Base-by-base conservation (phyloP, 2,329 filamentous ascomycete genomes). In the Trichoderma sp. region DNA sequence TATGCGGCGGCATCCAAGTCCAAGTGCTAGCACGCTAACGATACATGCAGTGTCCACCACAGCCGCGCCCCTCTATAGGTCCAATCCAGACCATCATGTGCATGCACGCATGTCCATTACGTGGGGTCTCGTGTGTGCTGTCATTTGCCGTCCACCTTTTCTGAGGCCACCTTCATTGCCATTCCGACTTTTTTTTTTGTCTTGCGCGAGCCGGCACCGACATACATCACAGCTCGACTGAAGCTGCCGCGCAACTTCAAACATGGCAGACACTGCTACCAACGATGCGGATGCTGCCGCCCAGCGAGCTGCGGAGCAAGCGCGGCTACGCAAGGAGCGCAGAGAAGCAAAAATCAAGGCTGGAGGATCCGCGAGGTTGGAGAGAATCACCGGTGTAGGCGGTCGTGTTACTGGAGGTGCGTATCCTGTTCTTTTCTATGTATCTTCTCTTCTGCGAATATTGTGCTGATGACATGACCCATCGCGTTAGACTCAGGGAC, bases 291-390 rank as follows among this genome's bases (percentile, higher is more conserved):
- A 86, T 70, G 64, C 55, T 19, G 84, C 83, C 2, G 82, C 85
- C 16, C 81, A 83, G 70, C 81, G 86, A 71, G 86, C 87, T 3
- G 81, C 85, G 31, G 88, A 91, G 72, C 89, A 93, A 79, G 90
- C 90, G 47, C 89, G 92, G 58, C 84, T 93, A 69, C 90, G 92
- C 74, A 92, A 93, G 79, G 92, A 94, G 79, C 88, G 91, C 49
- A 87, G 92, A 60, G 90, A 93, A 78, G 92, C 91, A 69, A 95
- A 94, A 83, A 89, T 94, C 80, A 88, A 86, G 75, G 88, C 89
- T 61, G 89, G 90, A 70, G 92, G 91, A 69, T 87, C 88, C 21
- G 86, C 89, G 49, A 83, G 92, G 71, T 81, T 96, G 71, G 89
- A 92, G 75, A 91, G 87, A 79, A 96, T 96, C 78, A 92, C 90